Evolutionary conservation across 352 stramenopile genomes (phyloP), one percentile per base, ranked within the genome.

Genomic region (Phytopythium mirpurense): DNA sequence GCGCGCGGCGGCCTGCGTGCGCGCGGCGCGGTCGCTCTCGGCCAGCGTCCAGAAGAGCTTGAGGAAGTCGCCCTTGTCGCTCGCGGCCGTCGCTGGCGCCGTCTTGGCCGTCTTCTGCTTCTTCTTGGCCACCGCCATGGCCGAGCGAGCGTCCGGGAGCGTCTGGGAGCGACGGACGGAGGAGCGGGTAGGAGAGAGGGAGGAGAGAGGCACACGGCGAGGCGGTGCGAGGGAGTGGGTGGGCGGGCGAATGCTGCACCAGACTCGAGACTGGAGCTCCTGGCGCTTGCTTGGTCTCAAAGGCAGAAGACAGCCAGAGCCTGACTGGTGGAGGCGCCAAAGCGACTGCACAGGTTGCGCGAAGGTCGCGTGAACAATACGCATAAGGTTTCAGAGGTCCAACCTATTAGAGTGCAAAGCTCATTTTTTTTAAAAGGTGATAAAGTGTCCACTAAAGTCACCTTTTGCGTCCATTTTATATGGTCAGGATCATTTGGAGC

Each of bases 1-100:
- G n/a, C 46, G 62, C 23, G 74, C 70, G n/a, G 74, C 78, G 10
- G 84, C 80, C 36, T 74, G 56, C 24, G 71, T 81, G 38, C 84
- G 82, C 48, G 67, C 72, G 34, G 59, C 50, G 10, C 65, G 64
- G 38, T 95, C 83, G 56, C 71, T 90, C 68, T 93, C 84, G 16
- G 84, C 80, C 38, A 95, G 58, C 48, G 76, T 90, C 78, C 80
- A 95, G 62, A 95, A 95, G 41, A 95, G 75, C 70, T 95, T 93
- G 60, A 95, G 75, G 67, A 92, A 95, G 61, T 85, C 77, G 59
- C 63, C 60, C 65, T 81, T 78, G 34, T 61, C 49, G 9, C 15
- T 45, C 21, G 56, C 27, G 21, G 36, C 24, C 23, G 15, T 6
- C 29, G 9, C 29, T 32, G 29, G 9, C 5, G 29, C 5, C 29